These are phyloP conservation scores for Dictyostelium discoideum DNA, from an alignment of 78 protist genomes.

Conservation along the genomic window DNA sequence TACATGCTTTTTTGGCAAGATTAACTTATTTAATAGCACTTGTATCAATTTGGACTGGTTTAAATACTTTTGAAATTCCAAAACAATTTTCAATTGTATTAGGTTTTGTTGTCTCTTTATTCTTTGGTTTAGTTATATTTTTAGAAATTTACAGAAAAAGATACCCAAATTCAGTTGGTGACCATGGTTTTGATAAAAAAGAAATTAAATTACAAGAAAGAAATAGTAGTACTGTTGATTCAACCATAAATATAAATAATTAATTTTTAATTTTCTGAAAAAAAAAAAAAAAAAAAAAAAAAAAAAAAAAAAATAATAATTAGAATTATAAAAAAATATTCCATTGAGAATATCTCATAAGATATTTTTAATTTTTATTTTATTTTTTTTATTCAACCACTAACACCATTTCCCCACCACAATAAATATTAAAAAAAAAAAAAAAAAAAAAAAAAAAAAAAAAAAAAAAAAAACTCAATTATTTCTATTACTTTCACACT, in stretches of 20 bases:
- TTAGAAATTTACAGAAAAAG: constrained; percentile 4
- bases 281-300: too few species aligned
- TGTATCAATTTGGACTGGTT: not conserved
- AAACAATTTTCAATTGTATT: not conserved
- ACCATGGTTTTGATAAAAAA: not conserved
- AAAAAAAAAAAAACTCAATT: too few species aligned
- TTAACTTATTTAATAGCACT: not conserved
- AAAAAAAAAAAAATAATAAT: too few species aligned
- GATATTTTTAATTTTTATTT: too few species aligned
- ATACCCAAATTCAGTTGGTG: not conserved
- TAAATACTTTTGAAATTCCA: not conserved
- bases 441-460: too few species aligned
- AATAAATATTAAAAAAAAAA: too few species aligned
- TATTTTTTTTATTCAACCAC: too few species aligned
- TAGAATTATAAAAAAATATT: too few species aligned
- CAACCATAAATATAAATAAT: not conserved
- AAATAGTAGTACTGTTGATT: not conserved
- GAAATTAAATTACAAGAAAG: not conserved
- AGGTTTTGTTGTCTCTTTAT: not conserved
- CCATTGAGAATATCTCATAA: too few species aligned
- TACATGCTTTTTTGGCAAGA: not conserved
- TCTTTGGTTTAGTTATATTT: not conserved
- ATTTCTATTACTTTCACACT: too few species aligned
- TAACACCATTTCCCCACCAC: too few species aligned
- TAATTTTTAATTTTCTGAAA: not conserved